These are phyloP conservation scores for Gilbertella persicaria DNA, from an alignment of 371 early-diverging fungal species.

Conservation along the genomic window DNA sequence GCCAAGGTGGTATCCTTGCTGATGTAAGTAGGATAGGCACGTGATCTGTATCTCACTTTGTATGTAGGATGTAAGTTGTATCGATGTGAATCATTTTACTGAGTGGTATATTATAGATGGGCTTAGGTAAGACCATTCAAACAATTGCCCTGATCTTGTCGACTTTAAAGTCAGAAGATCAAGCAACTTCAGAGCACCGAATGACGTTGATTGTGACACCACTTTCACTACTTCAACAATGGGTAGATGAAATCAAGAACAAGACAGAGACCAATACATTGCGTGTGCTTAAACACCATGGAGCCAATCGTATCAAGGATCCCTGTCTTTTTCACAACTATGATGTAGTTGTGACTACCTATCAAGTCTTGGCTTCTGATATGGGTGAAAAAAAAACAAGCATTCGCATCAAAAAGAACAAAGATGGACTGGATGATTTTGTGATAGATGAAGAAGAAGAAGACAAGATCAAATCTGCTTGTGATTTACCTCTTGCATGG, in stretches of 20 bases:
- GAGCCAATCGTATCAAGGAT: slow-evolving; percentile 41
- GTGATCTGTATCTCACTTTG: neutral
- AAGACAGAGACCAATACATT: slow-evolving; percentile 52
- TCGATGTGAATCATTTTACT: neutral
- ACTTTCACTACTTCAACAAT: slow-evolving; percentile 66
- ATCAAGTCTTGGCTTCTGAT: slow-evolving; percentile 62
- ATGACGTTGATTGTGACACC: slow-evolving; percentile 71
- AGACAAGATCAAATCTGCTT: neutral
- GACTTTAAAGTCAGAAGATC: slow-evolving; percentile 25
- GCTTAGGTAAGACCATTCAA: slow-evolving; percentile 91
- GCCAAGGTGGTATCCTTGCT: slow-evolving; percentile 75
- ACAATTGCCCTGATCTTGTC: slow-evolving; percentile 74
- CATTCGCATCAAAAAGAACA: slow-evolving; percentile 8
- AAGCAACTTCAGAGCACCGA: slow-evolving; percentile 19
- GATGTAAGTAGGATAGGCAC: slow-evolving; percentile 52
- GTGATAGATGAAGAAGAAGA: slow-evolving; percentile 3
- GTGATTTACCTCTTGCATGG: neutral
- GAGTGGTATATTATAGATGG: slow-evolving; percentile 54
- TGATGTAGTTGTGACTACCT: slow-evolving; percentile 77
- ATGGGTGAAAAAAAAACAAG: slow-evolving; percentile 26
- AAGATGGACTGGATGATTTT: slow-evolving; percentile 2
- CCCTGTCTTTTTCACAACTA: slow-evolving; percentile 46
- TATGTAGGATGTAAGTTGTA: slow-evolving; percentile 28
- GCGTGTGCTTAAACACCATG: slow-evolving; percentile 65
- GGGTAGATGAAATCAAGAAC: slow-evolving; percentile 62